phyloP scores from a whole-genome alignment of 2,329 filamentous ascomycete genomes.

The Neobulgaria alba region DNA sequence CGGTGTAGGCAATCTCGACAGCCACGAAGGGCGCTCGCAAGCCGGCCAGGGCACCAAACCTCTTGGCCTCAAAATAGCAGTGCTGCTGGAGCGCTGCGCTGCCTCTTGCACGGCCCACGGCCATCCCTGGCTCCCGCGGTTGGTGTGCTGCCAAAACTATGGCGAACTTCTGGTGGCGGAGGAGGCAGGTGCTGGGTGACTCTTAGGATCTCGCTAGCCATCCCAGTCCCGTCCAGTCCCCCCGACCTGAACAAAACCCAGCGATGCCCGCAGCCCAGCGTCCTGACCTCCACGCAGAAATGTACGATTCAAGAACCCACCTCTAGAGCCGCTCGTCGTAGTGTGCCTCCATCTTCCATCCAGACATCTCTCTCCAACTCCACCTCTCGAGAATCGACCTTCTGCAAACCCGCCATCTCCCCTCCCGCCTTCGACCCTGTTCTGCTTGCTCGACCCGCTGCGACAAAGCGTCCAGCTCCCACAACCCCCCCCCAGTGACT shows the following conservation, averaged over 20 bases:
- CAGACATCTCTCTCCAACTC: neutral
- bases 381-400: neutral
- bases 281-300: constrained; percentile 18
- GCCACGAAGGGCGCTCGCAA: too few species aligned
- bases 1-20: too few species aligned
- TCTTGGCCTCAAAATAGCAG: too few species aligned
- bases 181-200: constrained; percentile 4
- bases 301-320: constrained; percentile 25
- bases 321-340: constrained; percentile 25
- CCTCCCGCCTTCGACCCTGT: constrained; percentile 1
- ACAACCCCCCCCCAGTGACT: constrained; percentile 8
- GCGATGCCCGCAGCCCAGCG: constrained; percentile 15
- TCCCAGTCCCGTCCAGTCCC: constrained; percentile 3
- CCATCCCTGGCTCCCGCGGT: too few species aligned
- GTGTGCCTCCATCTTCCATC: constrained; percentile 17
- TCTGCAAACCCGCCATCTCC: constrained; percentile 1
- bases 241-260: constrained; percentile 13
- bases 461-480: constrained; percentile 15
- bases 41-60: too few species aligned
- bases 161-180: neutral
- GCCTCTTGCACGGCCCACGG: too few species aligned
- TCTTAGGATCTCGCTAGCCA: constrained; percentile 2
- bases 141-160: too few species aligned
- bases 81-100: too few species aligned
- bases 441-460: constrained; percentile 7